A percentile compares a stretch with the other conserved stretches of the same genome.
phyloP scores from a whole-genome alignment of 371 early-diverging fungal species.

The Racocetra persica region DNA sequence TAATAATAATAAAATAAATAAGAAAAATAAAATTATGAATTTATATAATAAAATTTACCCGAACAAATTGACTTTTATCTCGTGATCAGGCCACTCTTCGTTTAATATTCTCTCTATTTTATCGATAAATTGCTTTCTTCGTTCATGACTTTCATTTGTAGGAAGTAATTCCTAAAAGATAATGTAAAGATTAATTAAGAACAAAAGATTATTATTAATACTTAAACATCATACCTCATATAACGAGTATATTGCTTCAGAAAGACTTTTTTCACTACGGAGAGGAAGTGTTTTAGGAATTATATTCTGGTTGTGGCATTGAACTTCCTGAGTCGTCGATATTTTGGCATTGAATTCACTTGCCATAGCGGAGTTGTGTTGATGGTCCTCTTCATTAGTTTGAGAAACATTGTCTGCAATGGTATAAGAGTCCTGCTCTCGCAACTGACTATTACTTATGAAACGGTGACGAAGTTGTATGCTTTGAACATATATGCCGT shows the following conservation, averaged over 20 bases:
- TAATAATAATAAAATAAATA: background rate
- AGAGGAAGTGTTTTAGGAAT: background rate
- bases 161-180: slow-evolving; percentile 52
- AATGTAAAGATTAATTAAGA: background rate
- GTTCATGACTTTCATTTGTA: slow-evolving; percentile 63
- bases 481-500: background rate
- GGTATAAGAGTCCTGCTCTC: no score
- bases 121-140: slow-evolving; percentile 59
- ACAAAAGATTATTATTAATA: background rate
- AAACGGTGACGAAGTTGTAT: background rate
- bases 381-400: no score
- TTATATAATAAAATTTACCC: no score
- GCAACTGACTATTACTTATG: no score
- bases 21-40: no score
- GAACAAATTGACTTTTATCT: slow-evolving; percentile 69
- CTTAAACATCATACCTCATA: slow-evolving; percentile 3
- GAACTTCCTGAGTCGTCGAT: background rate
- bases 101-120: slow-evolving; percentile 64
- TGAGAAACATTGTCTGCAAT: no score
- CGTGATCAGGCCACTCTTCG: slow-evolving; percentile 63
- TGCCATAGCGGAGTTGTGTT: no score
- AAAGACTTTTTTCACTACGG: background rate
- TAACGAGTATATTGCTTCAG: background rate
- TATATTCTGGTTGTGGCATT: background rate
- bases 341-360: no score